Evolutionary conservation across 257 asterid species (phyloP), one percentile per base, ranked within the genome.

Genomic region (Cinchona pubescens): DNA sequence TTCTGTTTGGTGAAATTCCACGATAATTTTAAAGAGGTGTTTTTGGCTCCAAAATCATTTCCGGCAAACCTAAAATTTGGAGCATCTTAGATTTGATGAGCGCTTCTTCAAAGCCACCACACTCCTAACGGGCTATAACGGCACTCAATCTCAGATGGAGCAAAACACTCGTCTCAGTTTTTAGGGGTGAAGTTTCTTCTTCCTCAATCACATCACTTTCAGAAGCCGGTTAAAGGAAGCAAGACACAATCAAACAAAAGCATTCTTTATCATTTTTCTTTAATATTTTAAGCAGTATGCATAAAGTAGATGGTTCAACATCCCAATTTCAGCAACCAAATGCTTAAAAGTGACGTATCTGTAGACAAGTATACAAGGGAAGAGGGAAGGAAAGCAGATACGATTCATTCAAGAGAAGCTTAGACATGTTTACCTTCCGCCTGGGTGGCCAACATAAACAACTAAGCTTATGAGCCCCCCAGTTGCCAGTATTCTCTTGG

Each of bases 401-500:
- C 0, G 25, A 38, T 15, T 35, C 21, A 25, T 63, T 13, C 46
- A 67, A 70, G 35, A 62, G 45, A 71, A 73, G 34, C 30, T n/a
- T 10, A 61, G 11, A 67, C 72, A 61, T 29, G 34, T 43, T 80
- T 75, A 90, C 99, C 97, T 86, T 81, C 97, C 99, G 61, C 97
- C 97, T 19, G 87, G 72, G 70, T 95, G 97, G 67, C 96, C 97
- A 25, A 92, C 87, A 72, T 90, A 90, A 72, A 87, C 94, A 82
- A 90, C 75, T 71, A 91, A 65, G 80, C 97, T 92, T 87, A 95
- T 87, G 86, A 95, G 94, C 30, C 99, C 99, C 69, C 92, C 89
- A 16, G 85, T 90, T 65, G 88, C 87, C 70, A 91, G 72, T 59
- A 90, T 74, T 76, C 81, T 89, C 85, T 85, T 82, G 75, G 98